Percentiles rank a stretch among this genome's conserved stretches.
phyloP scores from a whole-genome alignment of 2,329 filamentous ascomycete species.

The Curvularia sp. region DNA sequence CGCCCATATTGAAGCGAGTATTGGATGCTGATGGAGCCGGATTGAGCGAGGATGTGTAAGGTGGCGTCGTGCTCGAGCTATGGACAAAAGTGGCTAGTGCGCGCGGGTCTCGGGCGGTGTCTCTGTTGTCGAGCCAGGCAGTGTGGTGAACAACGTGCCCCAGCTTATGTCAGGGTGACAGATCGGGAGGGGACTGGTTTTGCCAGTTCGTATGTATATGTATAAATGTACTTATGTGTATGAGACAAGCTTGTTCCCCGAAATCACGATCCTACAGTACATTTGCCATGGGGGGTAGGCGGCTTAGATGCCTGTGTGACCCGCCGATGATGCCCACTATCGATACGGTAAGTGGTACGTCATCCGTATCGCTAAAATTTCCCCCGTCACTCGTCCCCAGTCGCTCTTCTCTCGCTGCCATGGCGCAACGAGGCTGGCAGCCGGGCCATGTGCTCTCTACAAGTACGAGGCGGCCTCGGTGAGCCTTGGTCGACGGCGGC shows the following conservation, averaged over 20 bases:
- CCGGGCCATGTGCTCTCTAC: background rate
- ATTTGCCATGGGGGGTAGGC: slow-evolving; percentile 1
- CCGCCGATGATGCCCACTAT: slow-evolving; percentile 11
- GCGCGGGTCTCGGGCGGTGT: slow-evolving; percentile 11
- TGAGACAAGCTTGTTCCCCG: background rate
- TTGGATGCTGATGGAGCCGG: slow-evolving; percentile 26
- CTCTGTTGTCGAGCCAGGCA: slow-evolving; percentile 4
- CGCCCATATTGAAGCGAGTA: slow-evolving; percentile 23
- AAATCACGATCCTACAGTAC: slow-evolving; percentile 7
- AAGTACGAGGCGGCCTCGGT: background rate
- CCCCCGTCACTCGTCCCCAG: background rate
- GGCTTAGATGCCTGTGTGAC: slow-evolving; percentile 1
- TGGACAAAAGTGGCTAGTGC: slow-evolving; percentile 20
- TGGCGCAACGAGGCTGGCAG: background rate
- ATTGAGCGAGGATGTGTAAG: slow-evolving; percentile 14
- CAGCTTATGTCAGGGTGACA: slow-evolving; percentile 24
- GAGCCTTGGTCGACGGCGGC: background rate
- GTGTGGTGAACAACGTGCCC: slow-evolving; percentile 3
- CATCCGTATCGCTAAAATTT: slow-evolving; percentile 16
- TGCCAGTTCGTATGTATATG: background rate
- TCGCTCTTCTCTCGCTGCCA: too few species aligned
- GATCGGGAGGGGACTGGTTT: background rate
- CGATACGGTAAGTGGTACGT: slow-evolving; percentile 19
- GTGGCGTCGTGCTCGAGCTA: slow-evolving; percentile 14
- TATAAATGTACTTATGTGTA: background rate